Evolutionary conservation across 2,329 filamentous ascomycete genomes (phyloP), one percentile per base, ranked within the genome.

Genomic region (Huntiella omanensis): DNA sequence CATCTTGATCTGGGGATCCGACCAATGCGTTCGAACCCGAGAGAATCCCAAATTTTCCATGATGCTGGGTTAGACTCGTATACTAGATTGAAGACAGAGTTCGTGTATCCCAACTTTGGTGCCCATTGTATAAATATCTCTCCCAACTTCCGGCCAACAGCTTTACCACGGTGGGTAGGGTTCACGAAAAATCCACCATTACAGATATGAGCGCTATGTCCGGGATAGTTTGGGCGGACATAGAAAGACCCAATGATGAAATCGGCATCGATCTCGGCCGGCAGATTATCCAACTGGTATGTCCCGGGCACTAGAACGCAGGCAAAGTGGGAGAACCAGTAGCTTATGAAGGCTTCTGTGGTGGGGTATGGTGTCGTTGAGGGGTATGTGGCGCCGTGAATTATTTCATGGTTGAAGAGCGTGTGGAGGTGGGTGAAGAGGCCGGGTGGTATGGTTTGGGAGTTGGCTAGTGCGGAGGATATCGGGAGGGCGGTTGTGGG

Each of bases 51-150:
- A 57, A 93, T 86, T 52, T 81, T 79, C 60, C 85, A 87, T 32
- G 83, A 88, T 1, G 83, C 86, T 17, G 91, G 80, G 61, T 93
- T 93, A 53, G 83, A 92, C 67, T 93, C 86, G 65, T 93, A 93
- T 5, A 93, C 86, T 43, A 93, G 73, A 61, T 93, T 93, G 70
- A 94, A 94, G 52, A 94, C 83, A 36, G 83, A 87, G 65, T 93
- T 93, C 1, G 80, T 82, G 64, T 93, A 94, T 41, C 85, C 84
- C 63, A 71, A 81, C 75, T 76, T 75, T 28, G 80, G 79, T 11
- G 81, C 80, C 77, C 79, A 85, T 58, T 84, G 79, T 32, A 86
- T 66, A 59, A 84, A 85, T 28, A 74, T 69, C 63, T 84, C 80
- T 45, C 80, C 80, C 77, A 86, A 81, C 51, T 83, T 66, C 36